Percentiles rank a stretch among this genome's conserved stretches.
Conservation (phyloP, 176 grass and related monocot genomes). For the Paspalum vaginatum region DNA sequence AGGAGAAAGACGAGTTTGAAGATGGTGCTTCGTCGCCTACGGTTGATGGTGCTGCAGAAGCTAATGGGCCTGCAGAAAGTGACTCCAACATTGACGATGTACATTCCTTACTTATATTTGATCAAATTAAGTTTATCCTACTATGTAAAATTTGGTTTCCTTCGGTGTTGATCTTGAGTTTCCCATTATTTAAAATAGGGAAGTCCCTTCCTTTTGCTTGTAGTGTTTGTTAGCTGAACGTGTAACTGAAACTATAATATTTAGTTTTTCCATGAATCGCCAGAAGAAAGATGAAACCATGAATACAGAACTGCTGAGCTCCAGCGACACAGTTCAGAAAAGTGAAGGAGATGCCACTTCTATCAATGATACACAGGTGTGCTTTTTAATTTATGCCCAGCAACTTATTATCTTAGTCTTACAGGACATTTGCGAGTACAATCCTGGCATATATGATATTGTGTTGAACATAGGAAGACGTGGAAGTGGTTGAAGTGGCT, state of each 20-base stretch:
- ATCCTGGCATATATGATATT: constrained; percentile 34
- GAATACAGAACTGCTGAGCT: constrained; percentile 51
- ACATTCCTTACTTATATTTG: constrained; percentile 16
- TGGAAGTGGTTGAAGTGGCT: constrained; percentile 61
- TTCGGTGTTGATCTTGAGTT: neutral
- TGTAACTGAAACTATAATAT: constrained; percentile 63
- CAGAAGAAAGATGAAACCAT: constrained; percentile 69
- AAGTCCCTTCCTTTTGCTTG: neutral
- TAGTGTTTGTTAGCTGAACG: constrained; percentile 8
- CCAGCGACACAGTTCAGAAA: constrained; percentile 35
- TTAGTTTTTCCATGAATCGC: constrained; percentile 58
- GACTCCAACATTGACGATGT: constrained; percentile 58
- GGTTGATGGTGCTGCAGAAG: constrained; percentile 39
- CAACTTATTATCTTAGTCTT: neutral
- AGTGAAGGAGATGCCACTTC: constrained; percentile 38
- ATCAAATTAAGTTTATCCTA: constrained; percentile 6
- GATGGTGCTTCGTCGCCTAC: constrained; percentile 37
- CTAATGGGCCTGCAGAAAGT: constrained; percentile 50
- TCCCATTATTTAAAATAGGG: neutral
- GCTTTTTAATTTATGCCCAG: neutral
- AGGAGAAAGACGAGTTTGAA: constrained; percentile 51
- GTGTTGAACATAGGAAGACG: constrained; percentile 56
- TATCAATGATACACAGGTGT: constrained; percentile 54
- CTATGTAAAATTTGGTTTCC: neutral
- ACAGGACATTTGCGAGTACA: constrained; percentile 3